These are phyloP conservation scores for Arthromyces matolae DNA, from an alignment of 768 basidiomycete genomes.

Conservation along the genomic window DNA sequence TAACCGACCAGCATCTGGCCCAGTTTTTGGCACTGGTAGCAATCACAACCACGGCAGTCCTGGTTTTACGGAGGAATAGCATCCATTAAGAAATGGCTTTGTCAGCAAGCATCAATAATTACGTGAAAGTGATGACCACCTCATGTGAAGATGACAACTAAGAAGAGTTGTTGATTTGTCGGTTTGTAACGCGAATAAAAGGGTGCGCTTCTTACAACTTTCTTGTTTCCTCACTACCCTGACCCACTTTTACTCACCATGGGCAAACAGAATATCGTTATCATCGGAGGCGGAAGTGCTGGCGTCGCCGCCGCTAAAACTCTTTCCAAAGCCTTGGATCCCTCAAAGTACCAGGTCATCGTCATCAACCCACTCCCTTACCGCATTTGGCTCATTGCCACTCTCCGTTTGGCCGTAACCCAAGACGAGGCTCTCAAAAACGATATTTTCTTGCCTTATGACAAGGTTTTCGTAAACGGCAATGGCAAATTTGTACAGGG, in stretches of 20 bases:
- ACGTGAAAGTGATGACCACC: no score
- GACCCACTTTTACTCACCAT: conserved; percentile 2
- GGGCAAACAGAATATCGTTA: conserved; percentile 26
- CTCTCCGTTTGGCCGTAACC: conserved; percentile 51
- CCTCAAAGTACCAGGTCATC: conserved; percentile 45
- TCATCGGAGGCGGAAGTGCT: conserved; percentile 60
- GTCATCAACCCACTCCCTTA: conserved; percentile 54
- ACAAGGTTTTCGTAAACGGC: conserved; percentile 45
- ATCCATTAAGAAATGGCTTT: no score
- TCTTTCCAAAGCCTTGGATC: conserved; percentile 50
- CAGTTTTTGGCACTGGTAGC: no score
- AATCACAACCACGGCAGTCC: no score
- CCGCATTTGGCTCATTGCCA: conserved; percentile 45
- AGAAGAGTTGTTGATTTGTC: not conserved
- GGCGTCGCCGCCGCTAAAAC: conserved; percentile 43
- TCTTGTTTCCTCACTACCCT: not conserved
- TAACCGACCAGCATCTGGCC: no score
- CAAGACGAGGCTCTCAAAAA: conserved; percentile 40
- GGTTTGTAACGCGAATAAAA: conserved; percentile 1
- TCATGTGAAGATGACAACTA: no score
- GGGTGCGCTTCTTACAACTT: not conserved
- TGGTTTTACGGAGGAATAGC: no score
- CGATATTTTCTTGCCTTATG: conserved; percentile 46
- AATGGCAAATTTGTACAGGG: conserved; percentile 48
- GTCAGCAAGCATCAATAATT: no score